Conservation (phyloP, 2,329 filamentous ascomycete species). For the Kalaharituber pfeilii region DNA sequence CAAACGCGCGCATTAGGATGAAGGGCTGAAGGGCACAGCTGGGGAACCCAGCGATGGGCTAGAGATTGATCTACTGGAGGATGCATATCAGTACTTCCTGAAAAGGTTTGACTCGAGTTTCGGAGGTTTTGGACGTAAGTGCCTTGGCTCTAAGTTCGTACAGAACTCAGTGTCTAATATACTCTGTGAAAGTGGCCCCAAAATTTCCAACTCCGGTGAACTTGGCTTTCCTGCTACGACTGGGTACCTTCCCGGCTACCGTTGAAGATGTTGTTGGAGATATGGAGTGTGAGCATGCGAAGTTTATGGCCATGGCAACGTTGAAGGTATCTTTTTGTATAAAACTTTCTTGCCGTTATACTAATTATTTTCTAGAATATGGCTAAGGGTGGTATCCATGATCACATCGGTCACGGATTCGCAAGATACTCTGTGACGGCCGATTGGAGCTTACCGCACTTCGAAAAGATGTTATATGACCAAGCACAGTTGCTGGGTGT, state of each 20-base stretch:
- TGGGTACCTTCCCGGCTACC: constrained; percentile 51
- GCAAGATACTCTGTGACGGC: constrained; percentile 74
- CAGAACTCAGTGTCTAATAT: constrained; percentile 19
- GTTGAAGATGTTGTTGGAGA: constrained; percentile 79
- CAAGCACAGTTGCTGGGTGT: constrained; percentile 70
- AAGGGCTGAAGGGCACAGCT: constrained; percentile 21
- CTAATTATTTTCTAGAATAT: constrained; percentile 41
- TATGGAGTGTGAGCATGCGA: constrained; percentile 54
- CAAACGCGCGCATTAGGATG: no score
- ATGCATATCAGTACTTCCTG: constrained; percentile 66
- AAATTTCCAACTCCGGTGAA: constrained; percentile 87
- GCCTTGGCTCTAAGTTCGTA: background rate
- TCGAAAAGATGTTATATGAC: constrained; percentile 93
- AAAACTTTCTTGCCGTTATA: constrained; percentile 1
- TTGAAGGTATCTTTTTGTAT: constrained; percentile 30
- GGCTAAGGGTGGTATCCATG: constrained; percentile 52
- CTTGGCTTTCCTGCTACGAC: constrained; percentile 59
- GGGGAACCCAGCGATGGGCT: constrained; percentile 47
- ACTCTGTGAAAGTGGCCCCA: constrained; percentile 36
- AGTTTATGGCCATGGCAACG: constrained; percentile 63
- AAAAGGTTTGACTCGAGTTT: constrained; percentile 61
- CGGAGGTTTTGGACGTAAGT: constrained; percentile 51
- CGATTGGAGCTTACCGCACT: constrained; percentile 89
- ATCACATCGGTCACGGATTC: constrained; percentile 62
- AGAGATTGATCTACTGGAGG: constrained; percentile 79